Evolutionary conservation across 148 eudicot genomes (phyloP).

Genomic region (Persicaria tinctoria): DNA sequence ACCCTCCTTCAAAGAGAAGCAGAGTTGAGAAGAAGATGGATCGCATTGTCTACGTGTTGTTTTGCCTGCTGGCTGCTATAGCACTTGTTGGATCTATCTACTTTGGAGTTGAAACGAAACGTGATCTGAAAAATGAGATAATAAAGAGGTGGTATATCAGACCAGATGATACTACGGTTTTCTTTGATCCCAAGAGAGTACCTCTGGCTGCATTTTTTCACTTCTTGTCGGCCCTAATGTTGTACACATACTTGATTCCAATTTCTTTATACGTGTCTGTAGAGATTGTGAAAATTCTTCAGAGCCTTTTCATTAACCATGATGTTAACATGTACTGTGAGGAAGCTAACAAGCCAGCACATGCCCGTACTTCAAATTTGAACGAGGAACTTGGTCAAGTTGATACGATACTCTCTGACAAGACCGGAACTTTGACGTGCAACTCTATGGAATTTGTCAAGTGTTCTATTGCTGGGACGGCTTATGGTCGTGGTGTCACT

Average conservation of each 20-base stretch:
- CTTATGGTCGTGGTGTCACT: constrained; percentile 71
- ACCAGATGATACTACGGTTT: constrained; percentile 45
- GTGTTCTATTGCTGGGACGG: constrained; percentile 78
- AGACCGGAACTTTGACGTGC: constrained; percentile 89
- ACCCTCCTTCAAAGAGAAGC: constrained; percentile 89
- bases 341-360: constrained; percentile 81
- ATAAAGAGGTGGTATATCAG: constrained; percentile 78
- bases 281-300: constrained; percentile 82
- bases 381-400: constrained; percentile 96
- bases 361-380: constrained; percentile 86
- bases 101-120: constrained; percentile 61
- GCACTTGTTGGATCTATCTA: constrained; percentile 63
- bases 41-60: constrained; percentile 60
- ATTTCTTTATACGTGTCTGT: constrained; percentile 83
- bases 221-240: constrained; percentile 64
- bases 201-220: constrained; percentile 57
- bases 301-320: constrained; percentile 62
- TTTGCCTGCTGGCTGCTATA: constrained; percentile 47
- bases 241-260: constrained; percentile 75
- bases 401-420: constrained; percentile 83
- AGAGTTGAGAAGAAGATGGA: constrained; percentile 84
- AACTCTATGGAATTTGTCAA: constrained; percentile 90
- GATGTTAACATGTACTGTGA: constrained; percentile 79
- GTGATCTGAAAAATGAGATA: constrained; percentile 37
- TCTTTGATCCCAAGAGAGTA: constrained; percentile 46